A percentile compares a stretch with the other conserved stretches of the same genome.
Conservation (phyloP, 2,329 filamentous ascomycete species). For the Ceratocystis harringtonii region DNA sequence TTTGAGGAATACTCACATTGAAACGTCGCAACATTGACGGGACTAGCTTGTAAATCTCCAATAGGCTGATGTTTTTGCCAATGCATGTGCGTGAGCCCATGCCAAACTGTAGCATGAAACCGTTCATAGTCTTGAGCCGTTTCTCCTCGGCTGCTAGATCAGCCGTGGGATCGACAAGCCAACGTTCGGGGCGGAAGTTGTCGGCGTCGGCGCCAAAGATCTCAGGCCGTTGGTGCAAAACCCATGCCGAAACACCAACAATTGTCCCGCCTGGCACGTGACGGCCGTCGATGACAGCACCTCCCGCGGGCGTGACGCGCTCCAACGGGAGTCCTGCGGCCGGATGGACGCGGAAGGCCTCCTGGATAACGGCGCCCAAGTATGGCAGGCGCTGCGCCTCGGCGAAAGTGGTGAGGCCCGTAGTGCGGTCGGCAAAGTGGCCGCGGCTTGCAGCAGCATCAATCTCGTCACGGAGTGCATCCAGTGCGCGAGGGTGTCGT, state of each 20-base stretch:
- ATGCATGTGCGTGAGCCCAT: conserved; percentile 56
- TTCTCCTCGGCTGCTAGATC: conserved; percentile 31
- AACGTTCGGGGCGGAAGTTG: conserved; percentile 52
- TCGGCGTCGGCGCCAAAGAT: conserved; percentile 56
- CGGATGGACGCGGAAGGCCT: conserved; percentile 62
- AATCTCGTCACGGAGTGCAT: conserved; percentile 44
- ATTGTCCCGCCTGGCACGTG: conserved; percentile 55
- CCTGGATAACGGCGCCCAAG: conserved; percentile 63
- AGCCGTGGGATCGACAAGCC: conserved; percentile 34
- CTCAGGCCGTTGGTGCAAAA: conserved; percentile 44
- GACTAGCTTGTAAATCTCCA: conserved; percentile 50
- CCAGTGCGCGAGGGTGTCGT: conserved; percentile 42
- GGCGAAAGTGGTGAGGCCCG: conserved; percentile 51
- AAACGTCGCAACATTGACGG: conserved; percentile 48
- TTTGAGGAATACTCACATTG: conserved; percentile 30
- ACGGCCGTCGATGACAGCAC: conserved; percentile 44
- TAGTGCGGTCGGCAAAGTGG: conserved; percentile 34
- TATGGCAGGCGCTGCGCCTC: conserved; percentile 58
- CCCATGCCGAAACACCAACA: conserved; percentile 61
- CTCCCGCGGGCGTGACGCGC: conserved; percentile 51
- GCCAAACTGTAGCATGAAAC: conserved; percentile 58
- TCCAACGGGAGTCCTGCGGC: conserved; percentile 59
- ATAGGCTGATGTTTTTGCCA: conserved; percentile 49
- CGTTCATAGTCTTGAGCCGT: conserved; percentile 50
- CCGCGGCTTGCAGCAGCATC: conserved; percentile 42